Conservation (phyloP, 306 rosid species). For the Cicer chorassanicum region DNA sequence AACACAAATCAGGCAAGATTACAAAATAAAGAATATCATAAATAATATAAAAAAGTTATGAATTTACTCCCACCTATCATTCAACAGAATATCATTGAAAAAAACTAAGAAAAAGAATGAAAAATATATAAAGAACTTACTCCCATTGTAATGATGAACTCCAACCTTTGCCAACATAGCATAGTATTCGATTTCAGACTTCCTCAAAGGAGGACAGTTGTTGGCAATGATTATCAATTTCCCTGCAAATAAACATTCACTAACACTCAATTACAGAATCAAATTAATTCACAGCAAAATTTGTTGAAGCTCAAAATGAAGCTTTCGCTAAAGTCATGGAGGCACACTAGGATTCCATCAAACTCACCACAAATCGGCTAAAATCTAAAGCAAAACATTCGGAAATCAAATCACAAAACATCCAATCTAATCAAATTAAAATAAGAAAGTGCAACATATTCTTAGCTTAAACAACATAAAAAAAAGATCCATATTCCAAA, state of each 20-base stretch:
- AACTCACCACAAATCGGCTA: background rate
- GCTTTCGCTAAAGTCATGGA: too few species aligned
- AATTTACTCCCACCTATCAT: too few species aligned
- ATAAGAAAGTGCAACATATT: background rate
- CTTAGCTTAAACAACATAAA: background rate
- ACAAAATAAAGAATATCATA: too few species aligned
- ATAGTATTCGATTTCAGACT: conserved; percentile 78
- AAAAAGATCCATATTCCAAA: background rate
- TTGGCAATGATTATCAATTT: conserved; percentile 78
- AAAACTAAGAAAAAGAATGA: background rate
- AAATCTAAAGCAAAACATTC: background rate
- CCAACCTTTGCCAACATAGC: conserved; percentile 87
- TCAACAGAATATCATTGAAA: background rate
- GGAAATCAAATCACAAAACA: background rate
- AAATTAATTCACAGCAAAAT: background rate
- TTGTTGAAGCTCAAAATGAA: too few species aligned
- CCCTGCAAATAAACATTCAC: conserved; percentile 44
- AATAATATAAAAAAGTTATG: too few species aligned
- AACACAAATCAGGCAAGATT: too few species aligned
- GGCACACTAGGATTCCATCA: too few species aligned
- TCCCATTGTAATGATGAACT: conserved; percentile 84
- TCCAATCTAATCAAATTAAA: background rate
- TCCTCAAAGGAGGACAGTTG: conserved; percentile 81
- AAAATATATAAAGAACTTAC: conserved; percentile 52
- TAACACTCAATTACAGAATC: background rate